Conservation (phyloP, 106 monocot species). For the Dendrobium nobile region DNA sequence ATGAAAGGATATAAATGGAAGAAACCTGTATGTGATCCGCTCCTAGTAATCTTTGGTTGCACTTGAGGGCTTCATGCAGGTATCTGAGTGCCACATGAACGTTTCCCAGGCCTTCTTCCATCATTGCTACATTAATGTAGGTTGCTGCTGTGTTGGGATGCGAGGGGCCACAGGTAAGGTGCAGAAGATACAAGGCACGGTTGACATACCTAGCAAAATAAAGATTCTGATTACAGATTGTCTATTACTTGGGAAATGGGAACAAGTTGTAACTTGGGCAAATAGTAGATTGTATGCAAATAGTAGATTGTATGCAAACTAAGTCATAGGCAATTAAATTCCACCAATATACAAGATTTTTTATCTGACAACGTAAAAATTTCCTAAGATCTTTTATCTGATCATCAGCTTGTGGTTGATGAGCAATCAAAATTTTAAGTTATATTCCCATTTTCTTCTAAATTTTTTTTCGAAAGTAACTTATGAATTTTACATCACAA, state of each 20-base stretch:
- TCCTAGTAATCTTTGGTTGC: slow-evolving; percentile 87
- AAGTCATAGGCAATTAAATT: too few species aligned
- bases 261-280: neutral
- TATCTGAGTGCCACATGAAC: slow-evolving; percentile 93
- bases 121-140: slow-evolving; percentile 98
- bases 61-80: slow-evolving; percentile 91
- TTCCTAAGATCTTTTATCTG: too few species aligned
- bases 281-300: too few species aligned
- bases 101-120: slow-evolving; percentile 98
- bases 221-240: neutral
- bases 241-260: neutral
- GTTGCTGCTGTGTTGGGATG: slow-evolving; percentile 98
- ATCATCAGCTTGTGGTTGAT: too few species aligned
- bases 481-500: too few species aligned
- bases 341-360: too few species aligned
- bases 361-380: too few species aligned
- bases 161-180: slow-evolving; percentile 90
- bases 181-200: slow-evolving; percentile 88
- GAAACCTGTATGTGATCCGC: slow-evolving; percentile 92
- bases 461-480: too few species aligned
- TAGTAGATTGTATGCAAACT: too few species aligned
- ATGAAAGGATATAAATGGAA: neutral
- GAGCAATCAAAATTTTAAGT: too few species aligned
- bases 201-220: slow-evolving; percentile 74
- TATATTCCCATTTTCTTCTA: too few species aligned